These are phyloP conservation scores for Ceratobasidium theobromae DNA, from an alignment of 1,284 basidiomycete species.

Conservation along the genomic window DNA sequence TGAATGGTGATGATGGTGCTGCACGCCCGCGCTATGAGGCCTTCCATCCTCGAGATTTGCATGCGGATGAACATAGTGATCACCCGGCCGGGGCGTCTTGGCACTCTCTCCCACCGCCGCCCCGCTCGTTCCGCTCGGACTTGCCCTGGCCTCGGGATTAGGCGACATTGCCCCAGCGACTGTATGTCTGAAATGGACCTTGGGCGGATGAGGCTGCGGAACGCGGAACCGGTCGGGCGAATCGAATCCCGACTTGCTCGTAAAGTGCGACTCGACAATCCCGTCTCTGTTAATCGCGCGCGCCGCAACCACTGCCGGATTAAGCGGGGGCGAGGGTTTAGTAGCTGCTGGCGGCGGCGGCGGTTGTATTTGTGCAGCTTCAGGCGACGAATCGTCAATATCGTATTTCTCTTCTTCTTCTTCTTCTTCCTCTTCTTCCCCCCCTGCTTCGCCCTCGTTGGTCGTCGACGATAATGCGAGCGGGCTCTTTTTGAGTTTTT, in stretches of 20 bases:
- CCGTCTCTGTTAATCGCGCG: slow-evolving; percentile 2
- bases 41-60: slow-evolving; percentile 36
- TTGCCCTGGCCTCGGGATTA: neutral
- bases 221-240: slow-evolving; percentile 76
- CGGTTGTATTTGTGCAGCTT: slow-evolving; percentile 49
- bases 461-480: neutral
- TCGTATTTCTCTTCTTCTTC: slow-evolving; percentile 80
- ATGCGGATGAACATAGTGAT: slow-evolving; percentile 26
- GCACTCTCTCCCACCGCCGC: neutral
- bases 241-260: slow-evolving; percentile 55
- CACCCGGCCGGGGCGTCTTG: slow-evolving; percentile 21
- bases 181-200: slow-evolving; percentile 53
- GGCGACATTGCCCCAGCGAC: neutral
- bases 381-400: slow-evolving; percentile 80
- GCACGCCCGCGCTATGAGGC: slow-evolving; percentile 33
- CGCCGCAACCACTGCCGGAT: slow-evolving; percentile 5
- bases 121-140: too few relatives aligned
- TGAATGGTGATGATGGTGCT: slow-evolving; percentile 55
- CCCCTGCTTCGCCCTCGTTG: slow-evolving; percentile 51
- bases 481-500: slow-evolving; percentile 23
- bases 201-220: slow-evolving; percentile 60
- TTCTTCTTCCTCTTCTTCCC: slow-evolving; percentile 49
- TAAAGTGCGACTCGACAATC: slow-evolving; percentile 29
- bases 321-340: slow-evolving; percentile 1
- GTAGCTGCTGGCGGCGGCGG: slow-evolving; percentile 16